These are phyloP conservation scores for Epicoccum nigrum DNA, from an alignment of 2,329 filamentous ascomycete species.

Conservation along the genomic window DNA sequence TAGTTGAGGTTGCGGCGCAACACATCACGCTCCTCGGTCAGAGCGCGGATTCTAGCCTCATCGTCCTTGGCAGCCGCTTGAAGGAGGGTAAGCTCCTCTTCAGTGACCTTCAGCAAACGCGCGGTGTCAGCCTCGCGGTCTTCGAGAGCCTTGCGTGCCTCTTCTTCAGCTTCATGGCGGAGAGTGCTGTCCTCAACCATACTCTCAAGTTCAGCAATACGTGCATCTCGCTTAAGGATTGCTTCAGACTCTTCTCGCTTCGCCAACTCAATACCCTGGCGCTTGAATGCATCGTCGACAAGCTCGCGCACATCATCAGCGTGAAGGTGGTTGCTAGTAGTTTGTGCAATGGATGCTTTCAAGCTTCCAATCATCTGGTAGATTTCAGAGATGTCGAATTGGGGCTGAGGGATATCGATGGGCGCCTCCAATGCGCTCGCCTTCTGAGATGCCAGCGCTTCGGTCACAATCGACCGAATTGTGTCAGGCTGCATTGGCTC, in stretches of 20 bases:
- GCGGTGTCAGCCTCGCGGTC: slow-evolving; percentile 52
- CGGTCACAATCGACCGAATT: slow-evolving; percentile 44
- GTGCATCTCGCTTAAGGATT: slow-evolving; percentile 40
- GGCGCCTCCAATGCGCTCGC: slow-evolving; percentile 39
- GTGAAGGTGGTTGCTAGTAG: slow-evolving; percentile 52
- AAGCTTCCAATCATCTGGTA: slow-evolving; percentile 56
- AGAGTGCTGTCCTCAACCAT: slow-evolving; percentile 43
- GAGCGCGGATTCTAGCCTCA: slow-evolving; percentile 48
- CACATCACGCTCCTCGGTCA: slow-evolving; percentile 52
- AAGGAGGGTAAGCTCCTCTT: slow-evolving; percentile 56
- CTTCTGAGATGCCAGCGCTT: slow-evolving; percentile 42
- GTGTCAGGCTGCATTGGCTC: slow-evolving; percentile 42
- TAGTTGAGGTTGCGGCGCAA: slow-evolving; percentile 49
- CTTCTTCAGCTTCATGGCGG: slow-evolving; percentile 49
- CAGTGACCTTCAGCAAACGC: slow-evolving; percentile 55
- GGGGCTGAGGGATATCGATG: slow-evolving; percentile 44
- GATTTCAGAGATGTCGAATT: slow-evolving; percentile 51
- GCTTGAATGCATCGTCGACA: slow-evolving; percentile 46
- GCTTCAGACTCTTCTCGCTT: slow-evolving; percentile 39
- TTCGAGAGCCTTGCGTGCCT: slow-evolving; percentile 52
- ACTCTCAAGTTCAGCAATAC: slow-evolving; percentile 44
- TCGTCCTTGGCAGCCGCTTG: slow-evolving; percentile 52
- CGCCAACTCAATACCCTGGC: slow-evolving; percentile 39
- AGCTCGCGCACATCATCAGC: slow-evolving; percentile 51
- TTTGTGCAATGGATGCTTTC: slow-evolving; percentile 55